phyloP scores from a whole-genome alignment of 2,329 filamentous ascomycete species.

The Fusarium sp. region DNA sequence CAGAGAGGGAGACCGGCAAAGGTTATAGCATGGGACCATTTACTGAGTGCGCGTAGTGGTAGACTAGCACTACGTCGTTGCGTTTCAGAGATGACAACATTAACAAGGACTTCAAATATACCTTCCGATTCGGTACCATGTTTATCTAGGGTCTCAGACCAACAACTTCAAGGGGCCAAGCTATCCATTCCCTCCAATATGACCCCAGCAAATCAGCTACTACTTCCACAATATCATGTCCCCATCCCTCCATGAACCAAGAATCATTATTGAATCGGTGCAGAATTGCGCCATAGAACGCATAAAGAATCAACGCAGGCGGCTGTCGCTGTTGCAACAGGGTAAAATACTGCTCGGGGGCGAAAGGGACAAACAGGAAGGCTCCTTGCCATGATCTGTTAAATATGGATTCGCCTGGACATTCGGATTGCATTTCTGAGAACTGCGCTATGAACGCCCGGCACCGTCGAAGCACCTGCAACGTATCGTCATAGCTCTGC shows the following conservation, averaged over 20 bases:
- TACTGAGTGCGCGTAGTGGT: neutral
- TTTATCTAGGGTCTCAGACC: neutral
- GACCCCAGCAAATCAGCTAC: conserved; percentile 8
- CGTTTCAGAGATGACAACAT: no score
- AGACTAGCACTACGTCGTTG: rapidly evolving
- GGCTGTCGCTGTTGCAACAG: conserved; percentile 11
- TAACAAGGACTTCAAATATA: no score
- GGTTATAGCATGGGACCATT: conserved; percentile 16
- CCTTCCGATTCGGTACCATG: no score
- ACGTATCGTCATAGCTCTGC: neutral
- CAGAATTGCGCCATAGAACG: conserved; percentile 8
- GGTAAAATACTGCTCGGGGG: neutral
- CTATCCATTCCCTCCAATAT: conserved; percentile 16
- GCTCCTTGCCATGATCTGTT: conserved; percentile 3
- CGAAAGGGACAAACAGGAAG: conserved; percentile 4
- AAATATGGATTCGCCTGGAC: rapidly evolving
- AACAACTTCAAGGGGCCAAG: conserved; percentile 4
- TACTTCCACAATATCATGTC: conserved; percentile 10
- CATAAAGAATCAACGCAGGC: neutral
- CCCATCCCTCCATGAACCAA: conserved; percentile 25
- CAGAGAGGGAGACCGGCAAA: neutral
- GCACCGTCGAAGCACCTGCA: neutral
- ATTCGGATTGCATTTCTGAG: neutral
- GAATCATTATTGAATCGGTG: neutral
- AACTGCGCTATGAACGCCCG: conserved; percentile 17